Conservation (phyloP, 495 filamentous ascomycete species). For the Daldinia concentrica region DNA sequence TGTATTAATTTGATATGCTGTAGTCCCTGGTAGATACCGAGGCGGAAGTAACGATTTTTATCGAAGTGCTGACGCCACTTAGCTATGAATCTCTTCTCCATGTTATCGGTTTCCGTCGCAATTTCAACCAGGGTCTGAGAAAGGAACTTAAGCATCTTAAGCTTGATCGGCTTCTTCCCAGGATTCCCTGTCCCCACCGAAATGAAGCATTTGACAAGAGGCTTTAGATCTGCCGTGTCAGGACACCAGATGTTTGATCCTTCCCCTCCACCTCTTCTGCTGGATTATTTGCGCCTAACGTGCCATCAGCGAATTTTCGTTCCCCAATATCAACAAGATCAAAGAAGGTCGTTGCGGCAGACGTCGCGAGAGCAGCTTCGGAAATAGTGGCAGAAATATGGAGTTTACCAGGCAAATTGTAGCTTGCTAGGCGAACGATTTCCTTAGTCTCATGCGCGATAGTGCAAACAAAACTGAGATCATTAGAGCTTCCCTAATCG, state of each 20-base stretch:
- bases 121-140: not conserved
- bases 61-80: not conserved
- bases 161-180: not conserved
- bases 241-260: constrained; percentile 3
- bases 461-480: not conserved
- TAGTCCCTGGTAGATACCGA: not conserved
- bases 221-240: not conserved
- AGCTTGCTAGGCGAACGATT: not conserved
- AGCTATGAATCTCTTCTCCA: not conserved
- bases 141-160: not conserved
- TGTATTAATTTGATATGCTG: not conserved
- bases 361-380: not conserved
- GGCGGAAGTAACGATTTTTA: not conserved
- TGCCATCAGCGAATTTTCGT: not conserved
- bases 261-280: constrained; percentile 5
- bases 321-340: not conserved
- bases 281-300: not conserved
- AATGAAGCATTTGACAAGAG: constrained; percentile 9
- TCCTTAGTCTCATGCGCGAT: not conserved
- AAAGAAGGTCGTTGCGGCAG: not conserved
- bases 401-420: not conserved
- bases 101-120: not conserved
- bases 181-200: constrained; percentile 9
- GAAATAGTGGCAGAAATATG: not conserved
- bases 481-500: not conserved